Conservation (phyloP, 257 asterid genomes). For the Solanum medicagineum region DNA sequence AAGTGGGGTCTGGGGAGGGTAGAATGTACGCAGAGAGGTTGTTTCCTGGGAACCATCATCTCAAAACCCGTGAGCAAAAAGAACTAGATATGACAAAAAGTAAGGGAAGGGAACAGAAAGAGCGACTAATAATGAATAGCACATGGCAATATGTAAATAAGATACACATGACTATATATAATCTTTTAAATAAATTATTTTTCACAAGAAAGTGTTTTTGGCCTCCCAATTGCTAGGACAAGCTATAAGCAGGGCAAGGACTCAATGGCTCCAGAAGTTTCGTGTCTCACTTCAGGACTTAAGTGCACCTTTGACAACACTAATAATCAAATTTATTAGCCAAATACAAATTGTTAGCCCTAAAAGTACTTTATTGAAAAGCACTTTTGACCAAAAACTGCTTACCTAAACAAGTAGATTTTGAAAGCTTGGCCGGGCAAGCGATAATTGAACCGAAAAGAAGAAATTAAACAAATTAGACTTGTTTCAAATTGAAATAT, state of each 20-base stretch:
- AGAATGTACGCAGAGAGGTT: no score
- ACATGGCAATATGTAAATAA: no score
- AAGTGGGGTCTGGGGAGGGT: no score
- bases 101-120: no score
- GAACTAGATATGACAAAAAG: no score
- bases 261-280: neutral
- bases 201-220: neutral
- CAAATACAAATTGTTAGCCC: neutral
- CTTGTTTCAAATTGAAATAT: neutral
- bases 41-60: no score
- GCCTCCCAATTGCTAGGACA: neutral
- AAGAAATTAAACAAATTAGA: neutral
- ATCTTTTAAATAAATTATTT: neutral
- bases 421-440: neutral
- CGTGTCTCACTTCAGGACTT: neutral
- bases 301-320: neutral
- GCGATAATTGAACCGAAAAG: neutral
- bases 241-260: neutral
- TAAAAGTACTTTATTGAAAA: neutral
- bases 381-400: neutral
- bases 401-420: neutral
- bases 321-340: neutral
- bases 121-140: no score
- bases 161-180: no score
- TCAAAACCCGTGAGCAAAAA: no score